Conservation (phyloP, 2,329 filamentous ascomycete genomes). For the Penicillium verrucosum region DNA sequence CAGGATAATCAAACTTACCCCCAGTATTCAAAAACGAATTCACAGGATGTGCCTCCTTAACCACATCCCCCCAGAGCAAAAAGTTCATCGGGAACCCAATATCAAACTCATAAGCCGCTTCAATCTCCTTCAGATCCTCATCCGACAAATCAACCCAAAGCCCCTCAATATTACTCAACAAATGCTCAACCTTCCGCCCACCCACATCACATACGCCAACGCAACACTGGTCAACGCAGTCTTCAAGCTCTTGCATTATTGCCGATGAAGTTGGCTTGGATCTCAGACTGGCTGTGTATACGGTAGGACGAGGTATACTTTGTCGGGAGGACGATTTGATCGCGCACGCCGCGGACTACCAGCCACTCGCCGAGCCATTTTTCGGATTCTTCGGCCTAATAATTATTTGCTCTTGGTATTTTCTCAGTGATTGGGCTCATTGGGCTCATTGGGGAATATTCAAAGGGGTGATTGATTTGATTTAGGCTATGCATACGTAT, state of each 20-base stretch:
- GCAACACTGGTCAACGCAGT: slow-evolving; percentile 32
- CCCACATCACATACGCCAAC: slow-evolving; percentile 55
- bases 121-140: slow-evolving; percentile 53
- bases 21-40: slow-evolving; percentile 10
- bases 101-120: slow-evolving; percentile 53
- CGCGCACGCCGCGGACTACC: slow-evolving; percentile 43
- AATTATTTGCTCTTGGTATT: slow-evolving; percentile 43
- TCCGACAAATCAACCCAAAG: slow-evolving; percentile 51
- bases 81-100: slow-evolving; percentile 32
- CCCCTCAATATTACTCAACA: slow-evolving; percentile 56
- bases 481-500: slow-evolving; percentile 37
- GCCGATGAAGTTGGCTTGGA: slow-evolving; percentile 32
- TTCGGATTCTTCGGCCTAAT: slow-evolving; percentile 50
- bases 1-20: slow-evolving; percentile 20
- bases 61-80: slow-evolving; percentile 6
- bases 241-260: slow-evolving; percentile 36
- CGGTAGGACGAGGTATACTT: slow-evolving; percentile 47
- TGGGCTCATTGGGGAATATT: too few species aligned
- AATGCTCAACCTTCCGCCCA: slow-evolving; percentile 52
- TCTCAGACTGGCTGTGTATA: slow-evolving; percentile 37
- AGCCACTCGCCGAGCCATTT: slow-evolving; percentile 55
- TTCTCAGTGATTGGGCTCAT: not conserved
- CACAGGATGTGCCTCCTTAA: slow-evolving; percentile 13
- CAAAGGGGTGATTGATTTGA: not conserved
- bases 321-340: slow-evolving; percentile 55